phyloP scores from a whole-genome alignment of 2,329 filamentous ascomycete species.

The Claviceps paspali region DNA sequence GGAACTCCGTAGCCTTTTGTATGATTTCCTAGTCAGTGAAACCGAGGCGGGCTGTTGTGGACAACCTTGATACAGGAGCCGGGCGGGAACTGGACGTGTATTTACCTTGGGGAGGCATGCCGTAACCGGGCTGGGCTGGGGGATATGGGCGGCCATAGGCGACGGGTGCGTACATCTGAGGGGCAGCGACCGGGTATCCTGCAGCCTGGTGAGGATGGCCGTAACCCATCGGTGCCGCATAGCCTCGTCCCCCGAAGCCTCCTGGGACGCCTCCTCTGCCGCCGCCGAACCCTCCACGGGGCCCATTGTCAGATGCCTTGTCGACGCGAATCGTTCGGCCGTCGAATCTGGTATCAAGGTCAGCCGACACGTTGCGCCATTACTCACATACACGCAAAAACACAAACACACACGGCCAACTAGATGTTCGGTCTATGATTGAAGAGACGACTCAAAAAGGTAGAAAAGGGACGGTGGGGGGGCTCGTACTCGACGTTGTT shows the following conservation, averaged over 20 bases:
- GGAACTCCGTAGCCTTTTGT: constrained; percentile 21
- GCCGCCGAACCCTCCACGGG: constrained; percentile 31
- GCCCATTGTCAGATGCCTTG: constrained; percentile 72
- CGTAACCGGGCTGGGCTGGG: constrained; percentile 19
- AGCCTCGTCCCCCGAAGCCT: constrained; percentile 29
- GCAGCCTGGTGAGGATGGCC: constrained; percentile 22
- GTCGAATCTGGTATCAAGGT: constrained; percentile 53
- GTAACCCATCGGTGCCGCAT: constrained; percentile 25
- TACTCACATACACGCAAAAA: too few species aligned
- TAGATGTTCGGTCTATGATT: constrained; percentile 1
- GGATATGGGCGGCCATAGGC: constrained; percentile 25
- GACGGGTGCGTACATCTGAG: constrained; percentile 22
- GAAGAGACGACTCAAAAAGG: not conserved
- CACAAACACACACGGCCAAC: constrained; percentile 1
- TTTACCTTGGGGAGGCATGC: constrained; percentile 26
- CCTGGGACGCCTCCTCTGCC: constrained; percentile 22
- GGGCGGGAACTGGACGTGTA: not conserved
- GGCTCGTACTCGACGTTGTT: constrained; percentile 73
- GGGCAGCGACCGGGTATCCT: constrained; percentile 18
- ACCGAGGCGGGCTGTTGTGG: too few species aligned
- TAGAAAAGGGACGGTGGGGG: constrained; percentile 9
- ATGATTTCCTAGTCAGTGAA: constrained; percentile 5
- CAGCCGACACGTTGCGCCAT: constrained; percentile 3
- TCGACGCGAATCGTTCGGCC: constrained; percentile 90
- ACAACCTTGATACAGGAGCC: not conserved